These are phyloP conservation scores for Tuber microsphaerosporum DNA, from an alignment of 495 filamentous ascomycete genomes.

Conservation along the genomic window DNA sequence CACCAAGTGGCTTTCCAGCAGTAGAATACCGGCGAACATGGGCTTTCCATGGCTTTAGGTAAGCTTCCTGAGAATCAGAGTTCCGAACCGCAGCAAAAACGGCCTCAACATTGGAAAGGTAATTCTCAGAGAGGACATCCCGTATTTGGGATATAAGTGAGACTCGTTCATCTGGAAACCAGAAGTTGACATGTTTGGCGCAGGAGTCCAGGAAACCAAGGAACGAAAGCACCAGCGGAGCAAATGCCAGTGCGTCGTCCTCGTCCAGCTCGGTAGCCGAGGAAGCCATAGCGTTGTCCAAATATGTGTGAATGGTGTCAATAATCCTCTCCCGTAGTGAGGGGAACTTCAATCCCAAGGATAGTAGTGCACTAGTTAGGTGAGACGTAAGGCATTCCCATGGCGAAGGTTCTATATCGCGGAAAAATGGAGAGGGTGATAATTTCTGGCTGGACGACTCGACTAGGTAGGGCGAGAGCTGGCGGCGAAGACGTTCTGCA, in stretches of 20 bases:
- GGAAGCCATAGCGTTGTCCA: constrained; percentile 57
- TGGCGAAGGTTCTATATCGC: constrained; percentile 74
- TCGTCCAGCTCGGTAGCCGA: constrained; percentile 46
- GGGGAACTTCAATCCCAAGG: constrained; percentile 62
- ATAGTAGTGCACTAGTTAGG: constrained; percentile 69
- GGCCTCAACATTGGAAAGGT: constrained; percentile 74
- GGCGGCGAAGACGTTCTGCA: constrained; percentile 63
- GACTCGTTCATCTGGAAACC: constrained; percentile 45
- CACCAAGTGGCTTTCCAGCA: constrained; percentile 70
- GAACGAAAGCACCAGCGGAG: constrained; percentile 70
- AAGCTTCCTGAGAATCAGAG: constrained; percentile 47
- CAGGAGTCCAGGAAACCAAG: constrained; percentile 81
- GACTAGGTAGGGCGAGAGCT: constrained; percentile 72
- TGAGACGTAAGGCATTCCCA: constrained; percentile 78
- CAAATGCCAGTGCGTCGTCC: constrained; percentile 58
- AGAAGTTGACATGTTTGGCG: constrained; percentile 68
- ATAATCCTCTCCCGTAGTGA: constrained; percentile 57
- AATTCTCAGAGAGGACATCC: constrained; percentile 68
- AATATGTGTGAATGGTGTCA: constrained; percentile 57
- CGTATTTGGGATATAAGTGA: constrained; percentile 60
- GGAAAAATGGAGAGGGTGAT: constrained; percentile 70
- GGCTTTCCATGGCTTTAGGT: constrained; percentile 67
- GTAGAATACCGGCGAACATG: constrained; percentile 75
- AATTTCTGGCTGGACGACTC: constrained; percentile 74
- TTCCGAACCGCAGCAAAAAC: constrained; percentile 78